Base-by-base conservation (phyloP, 345 rosid species). In the Camelina neglecta region DNA sequence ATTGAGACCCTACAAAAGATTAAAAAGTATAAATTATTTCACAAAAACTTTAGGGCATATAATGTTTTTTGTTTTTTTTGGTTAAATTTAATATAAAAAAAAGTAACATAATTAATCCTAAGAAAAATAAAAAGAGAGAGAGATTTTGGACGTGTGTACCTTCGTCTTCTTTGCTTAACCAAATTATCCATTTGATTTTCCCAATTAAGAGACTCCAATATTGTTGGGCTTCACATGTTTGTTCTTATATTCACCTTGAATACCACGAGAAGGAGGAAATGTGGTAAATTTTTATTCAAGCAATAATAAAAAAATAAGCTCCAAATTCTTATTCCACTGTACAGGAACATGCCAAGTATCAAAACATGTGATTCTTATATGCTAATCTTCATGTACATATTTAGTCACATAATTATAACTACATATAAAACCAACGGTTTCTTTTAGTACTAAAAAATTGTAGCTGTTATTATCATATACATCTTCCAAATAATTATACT, bases 281-380 rank as follows among this genome's bases (percentile, higher is more conserved):
- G 58, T 60, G 50, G 10, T 57, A 11, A 50, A 59, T 49, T 77
- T 35, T 39, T 57, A 12, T 21, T 20, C 41, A 77, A 65, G 67
- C 72, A 66, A 77, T 45, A 56, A 11, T 8, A 24, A 38, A 61
- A 12, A 24, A 13, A 44, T 21, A 71, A 53, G 35, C 15, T 23
- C 57, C 8, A 41, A 76, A 77, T 77, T 65, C 81, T 41, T 58
- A 59, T 77, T 65, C 58, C 64, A 50, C 48, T 65, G 63, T 29
- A 31, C 47, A 72, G 57, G 77, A 65, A 50, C 63, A 78, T 78
- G 81, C 69, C 73, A 78, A 72, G 77, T 65, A 72, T 78, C 77
- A 59, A 78, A 72, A 36, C 77, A 77, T 72, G 77, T 77, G 80
- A 45, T 36, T 38, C 8, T 20, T 7, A 69, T 75, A 69, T 76